Evolutionary conservation across 2,329 filamentous ascomycete genomes (phyloP).

Genomic region (Fusarium nodosum): DNA sequence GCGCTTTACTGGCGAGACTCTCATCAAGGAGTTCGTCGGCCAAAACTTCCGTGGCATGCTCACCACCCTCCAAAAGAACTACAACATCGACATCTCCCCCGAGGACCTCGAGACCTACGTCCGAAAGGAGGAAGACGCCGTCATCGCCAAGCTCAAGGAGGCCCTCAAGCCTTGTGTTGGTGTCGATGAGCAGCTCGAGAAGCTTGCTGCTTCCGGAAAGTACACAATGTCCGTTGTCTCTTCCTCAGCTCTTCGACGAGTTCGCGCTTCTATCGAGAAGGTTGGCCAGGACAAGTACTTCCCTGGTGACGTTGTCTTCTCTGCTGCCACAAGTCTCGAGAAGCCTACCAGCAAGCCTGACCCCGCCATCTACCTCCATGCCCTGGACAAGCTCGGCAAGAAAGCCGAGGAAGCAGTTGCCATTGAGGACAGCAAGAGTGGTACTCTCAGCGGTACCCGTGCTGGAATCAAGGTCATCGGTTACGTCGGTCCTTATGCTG

Average conservation of each 20-base stretch:
- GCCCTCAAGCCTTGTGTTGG: slow-evolving; percentile 77
- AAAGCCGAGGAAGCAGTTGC: slow-evolving; percentile 79
- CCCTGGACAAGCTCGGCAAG: slow-evolving; percentile 80
- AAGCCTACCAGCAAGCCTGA: slow-evolving; percentile 92
- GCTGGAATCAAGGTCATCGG: slow-evolving; percentile 86
- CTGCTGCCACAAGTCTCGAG: slow-evolving; percentile 81
- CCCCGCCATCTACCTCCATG: slow-evolving; percentile 87
- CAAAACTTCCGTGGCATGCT: slow-evolving; percentile 97
- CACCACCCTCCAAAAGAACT: slow-evolving; percentile 78
- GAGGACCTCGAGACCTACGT: slow-evolving; percentile 83
- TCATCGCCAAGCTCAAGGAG: slow-evolving; percentile 82
- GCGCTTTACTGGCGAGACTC: slow-evolving; percentile 81
- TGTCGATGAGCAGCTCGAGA: slow-evolving; percentile 75
- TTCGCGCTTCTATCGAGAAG: slow-evolving; percentile 82
- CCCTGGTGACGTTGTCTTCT: slow-evolving; percentile 80
- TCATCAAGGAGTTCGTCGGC: slow-evolving; percentile 90
- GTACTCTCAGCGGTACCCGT: slow-evolving; percentile 78
- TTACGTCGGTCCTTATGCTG: slow-evolving; percentile 84
- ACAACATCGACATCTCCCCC: slow-evolving; percentile 76
- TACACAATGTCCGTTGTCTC: slow-evolving; percentile 86
- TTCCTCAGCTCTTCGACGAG: slow-evolving; percentile 82
- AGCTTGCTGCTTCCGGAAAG: slow-evolving; percentile 70
- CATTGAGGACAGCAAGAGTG: slow-evolving; percentile 90
- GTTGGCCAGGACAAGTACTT: slow-evolving; percentile 86
- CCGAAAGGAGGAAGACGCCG: slow-evolving; percentile 81